These are phyloP conservation scores for Dentiscutata heterogama DNA, from an alignment of 371 early-diverging fungal species.

Conservation along the genomic window DNA sequence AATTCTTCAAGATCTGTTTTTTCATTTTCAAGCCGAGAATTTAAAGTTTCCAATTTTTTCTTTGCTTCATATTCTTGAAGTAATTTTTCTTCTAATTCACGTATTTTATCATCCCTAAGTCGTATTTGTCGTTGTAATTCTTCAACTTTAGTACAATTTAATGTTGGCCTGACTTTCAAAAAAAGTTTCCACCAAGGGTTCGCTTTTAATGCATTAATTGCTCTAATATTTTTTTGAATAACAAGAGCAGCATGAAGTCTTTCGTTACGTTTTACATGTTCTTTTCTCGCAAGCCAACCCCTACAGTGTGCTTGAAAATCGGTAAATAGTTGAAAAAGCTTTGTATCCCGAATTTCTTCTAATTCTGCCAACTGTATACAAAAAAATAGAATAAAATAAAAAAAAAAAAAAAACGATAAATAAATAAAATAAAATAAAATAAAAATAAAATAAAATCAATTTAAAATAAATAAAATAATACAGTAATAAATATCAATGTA, in stretches of 20 bases:
- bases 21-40: constrained; percentile 67
- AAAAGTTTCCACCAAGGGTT: constrained; percentile 98
- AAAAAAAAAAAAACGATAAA: not conserved
- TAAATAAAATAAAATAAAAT: not conserved
- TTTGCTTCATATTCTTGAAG: constrained; percentile 64
- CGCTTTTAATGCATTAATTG: constrained; percentile 89
- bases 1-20: constrained; percentile 74
- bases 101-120: constrained; percentile 70
- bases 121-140: constrained; percentile 65
- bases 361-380: constrained; percentile 85
- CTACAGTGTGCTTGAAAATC: constrained; percentile 92
- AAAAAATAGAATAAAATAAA: not conserved
- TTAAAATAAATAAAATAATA: not conserved
- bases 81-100: constrained; percentile 68
- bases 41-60: constrained; percentile 59
- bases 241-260: constrained; percentile 88
- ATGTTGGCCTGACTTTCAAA: constrained; percentile 96
- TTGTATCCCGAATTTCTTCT: constrained; percentile 94
- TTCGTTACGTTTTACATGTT: constrained; percentile 75
- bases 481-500: not conserved
- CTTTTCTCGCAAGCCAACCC: constrained; percentile 83
- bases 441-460: too few relatives aligned
- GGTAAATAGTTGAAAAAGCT: constrained; percentile 83
- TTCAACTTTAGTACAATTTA: constrained; percentile 87
- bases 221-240: constrained; percentile 92